Base-by-base conservation (phyloP, 352 stramenopile genomes). In the Globisporangium uncinulatum region DNA sequence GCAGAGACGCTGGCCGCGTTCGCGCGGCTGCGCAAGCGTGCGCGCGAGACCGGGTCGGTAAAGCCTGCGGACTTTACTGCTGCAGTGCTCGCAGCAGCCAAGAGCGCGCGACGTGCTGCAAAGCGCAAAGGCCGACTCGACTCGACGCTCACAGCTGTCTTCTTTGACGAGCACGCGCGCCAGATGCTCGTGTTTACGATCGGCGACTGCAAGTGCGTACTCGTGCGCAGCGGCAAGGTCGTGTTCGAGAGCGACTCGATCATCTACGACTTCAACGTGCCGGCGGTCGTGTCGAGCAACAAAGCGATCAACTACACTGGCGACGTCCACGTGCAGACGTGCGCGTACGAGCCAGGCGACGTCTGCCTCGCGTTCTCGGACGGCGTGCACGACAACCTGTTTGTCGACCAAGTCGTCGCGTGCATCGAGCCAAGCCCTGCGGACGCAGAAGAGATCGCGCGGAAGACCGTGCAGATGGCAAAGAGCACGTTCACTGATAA, bases 241-340 rank as follows among this genome's bases (percentile, higher is more conserved):
- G 73, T 93, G 50, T 95, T 93, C 51, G 85, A 95, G 61, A 93
- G 83, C 59, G 85, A 95, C 65, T 92, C 85, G 19, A 91, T 93
- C 56, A 88, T 95, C 58, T 95, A 95, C 75, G 85, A 93, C 64
- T 95, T 95, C 69, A 95, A 95, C 61, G 86, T 95, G 19, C 86
- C 86, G 0, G 86, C 86, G 0, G 86, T 95, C 36, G 86, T 95
- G 8, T 92, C 81, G 15, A 95, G 77, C 61, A 90, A 93, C 64
- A 76, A 92, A 58, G 62, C 81, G 6, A 92, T 93, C 56, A 92
- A 93, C 67, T 95, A 94, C 57, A 59, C 66, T 1, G 71, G 70
- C 17, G 76, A 87, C 13, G 71, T 92, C 45, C 66, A 87, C 57
- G 75, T 95, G 47, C 79, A 95, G 71, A 76, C 70, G 15, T 87